phyloP scores from a whole-genome alignment of 2,329 filamentous ascomycete genomes.

The Sclerotinia glacialis region DNA sequence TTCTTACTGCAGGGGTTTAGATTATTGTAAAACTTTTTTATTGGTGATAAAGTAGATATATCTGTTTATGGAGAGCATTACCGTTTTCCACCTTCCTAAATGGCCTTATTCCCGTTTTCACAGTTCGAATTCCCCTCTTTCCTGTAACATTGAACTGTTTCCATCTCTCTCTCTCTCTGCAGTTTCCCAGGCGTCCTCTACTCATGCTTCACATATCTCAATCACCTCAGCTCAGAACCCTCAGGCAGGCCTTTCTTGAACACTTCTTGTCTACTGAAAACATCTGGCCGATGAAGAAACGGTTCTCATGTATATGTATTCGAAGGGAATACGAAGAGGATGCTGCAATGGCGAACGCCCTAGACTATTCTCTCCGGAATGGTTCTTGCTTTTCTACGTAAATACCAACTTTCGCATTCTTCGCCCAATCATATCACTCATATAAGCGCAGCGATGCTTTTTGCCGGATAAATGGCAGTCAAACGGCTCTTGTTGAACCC shows the following conservation, averaged over 20 bases:
- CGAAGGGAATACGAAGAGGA: not conserved
- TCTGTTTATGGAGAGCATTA: not conserved
- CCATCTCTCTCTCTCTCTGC: not conserved
- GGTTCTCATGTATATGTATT: not conserved
- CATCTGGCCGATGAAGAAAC: not conserved
- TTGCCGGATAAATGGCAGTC: not conserved
- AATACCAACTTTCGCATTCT: not conserved
- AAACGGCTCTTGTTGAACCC: not conserved
- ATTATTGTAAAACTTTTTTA: not conserved
- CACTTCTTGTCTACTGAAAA: not conserved
- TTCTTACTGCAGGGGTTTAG: conserved; percentile 5
- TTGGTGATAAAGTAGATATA: not conserved
- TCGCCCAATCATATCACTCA: conserved; percentile 3
- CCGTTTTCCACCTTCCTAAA: conserved; percentile 4
- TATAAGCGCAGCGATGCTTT: not conserved
- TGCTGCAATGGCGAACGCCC: not conserved
- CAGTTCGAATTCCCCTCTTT: no score
- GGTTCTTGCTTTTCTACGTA: not conserved
- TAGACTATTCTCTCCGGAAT: not conserved
- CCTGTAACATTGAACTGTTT: not conserved
- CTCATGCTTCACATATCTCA: not conserved
- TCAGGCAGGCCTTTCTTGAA: not conserved
- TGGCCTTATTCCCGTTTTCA: not conserved
- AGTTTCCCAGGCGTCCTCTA: not conserved
- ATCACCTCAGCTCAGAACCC: not conserved